phyloP scores from a whole-genome alignment of 495 filamentous ascomycete genomes.

The Penicilliopsis zonata region DNA sequence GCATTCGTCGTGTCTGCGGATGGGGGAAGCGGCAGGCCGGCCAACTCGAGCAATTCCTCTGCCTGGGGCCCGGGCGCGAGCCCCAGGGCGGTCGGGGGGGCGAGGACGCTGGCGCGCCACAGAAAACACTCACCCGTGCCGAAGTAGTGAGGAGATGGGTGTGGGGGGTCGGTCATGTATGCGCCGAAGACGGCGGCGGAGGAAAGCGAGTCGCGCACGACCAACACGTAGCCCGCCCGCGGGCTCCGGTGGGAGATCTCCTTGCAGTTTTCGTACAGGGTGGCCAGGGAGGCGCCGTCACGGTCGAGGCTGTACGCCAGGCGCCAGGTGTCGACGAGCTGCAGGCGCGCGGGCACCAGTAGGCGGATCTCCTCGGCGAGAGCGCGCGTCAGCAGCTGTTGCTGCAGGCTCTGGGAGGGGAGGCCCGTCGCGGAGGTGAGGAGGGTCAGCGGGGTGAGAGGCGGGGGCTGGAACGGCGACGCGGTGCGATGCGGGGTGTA shows the following conservation, averaged over 20 bases:
- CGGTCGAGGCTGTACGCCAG: conserved; percentile 86
- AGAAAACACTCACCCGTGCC: conserved; percentile 97
- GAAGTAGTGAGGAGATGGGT: conserved; percentile 72
- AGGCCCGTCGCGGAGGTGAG: conserved; percentile 12
- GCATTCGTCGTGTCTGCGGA: conserved; percentile 59
- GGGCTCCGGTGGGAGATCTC: conserved; percentile 46
- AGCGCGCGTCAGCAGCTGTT: conserved; percentile 50
- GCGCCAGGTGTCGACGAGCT: conserved; percentile 77
- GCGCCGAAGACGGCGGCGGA: conserved; percentile 69
- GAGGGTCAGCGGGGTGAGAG: conserved; percentile 43
- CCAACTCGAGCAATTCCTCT: conserved; percentile 25
- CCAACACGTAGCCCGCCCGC: conserved; percentile 75
- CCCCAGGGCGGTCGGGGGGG: conserved; percentile 28
- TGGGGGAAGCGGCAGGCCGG: conserved; percentile 55
- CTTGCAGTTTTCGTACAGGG: conserved; percentile 70
- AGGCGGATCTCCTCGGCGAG: conserved; percentile 91
- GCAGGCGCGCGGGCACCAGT: conserved; percentile 72
- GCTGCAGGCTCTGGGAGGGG: conserved; percentile 18
- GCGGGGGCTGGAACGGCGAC: conserved; percentile 49
- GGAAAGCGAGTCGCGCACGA: conserved; percentile 56
- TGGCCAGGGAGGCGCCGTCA: conserved; percentile 76
- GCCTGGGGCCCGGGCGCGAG: conserved; percentile 28
- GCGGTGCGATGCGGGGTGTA: conserved; percentile 41
- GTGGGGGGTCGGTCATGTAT: conserved; percentile 81
- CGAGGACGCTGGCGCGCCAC: conserved; percentile 67